Evolutionary conservation across 2,329 filamentous ascomycete genomes (phyloP).

Genomic region (Aspergillus novofumigatus): DNA sequence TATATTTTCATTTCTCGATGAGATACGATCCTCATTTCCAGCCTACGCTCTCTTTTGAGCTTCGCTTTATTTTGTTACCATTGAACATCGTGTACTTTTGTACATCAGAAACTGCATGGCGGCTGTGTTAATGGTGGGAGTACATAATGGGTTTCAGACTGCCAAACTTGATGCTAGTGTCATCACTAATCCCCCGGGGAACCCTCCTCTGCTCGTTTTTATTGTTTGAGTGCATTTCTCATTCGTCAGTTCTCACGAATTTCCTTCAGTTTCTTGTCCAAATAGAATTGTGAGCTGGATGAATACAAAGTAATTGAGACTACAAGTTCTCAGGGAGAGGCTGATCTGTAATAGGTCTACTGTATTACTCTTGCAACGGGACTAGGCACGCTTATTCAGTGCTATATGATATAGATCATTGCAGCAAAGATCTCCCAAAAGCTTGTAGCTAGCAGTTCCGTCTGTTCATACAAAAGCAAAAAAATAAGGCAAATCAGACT

Average conservation of each 20-base stretch:
- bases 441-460: neutral
- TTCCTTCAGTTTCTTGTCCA: neutral
- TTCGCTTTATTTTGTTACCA: neutral
- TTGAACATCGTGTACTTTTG: conserved; percentile 7
- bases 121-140: conserved; percentile 8
- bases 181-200: neutral
- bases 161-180: conserved; percentile 2
- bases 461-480: neutral
- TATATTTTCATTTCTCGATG: neutral
- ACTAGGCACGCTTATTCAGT: neutral
- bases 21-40: neutral
- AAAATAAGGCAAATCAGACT: neutral
- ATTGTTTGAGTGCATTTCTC: conserved; percentile 1
- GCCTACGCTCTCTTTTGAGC: neutral
- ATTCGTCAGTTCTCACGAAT: neutral
- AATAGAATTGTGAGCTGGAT: neutral
- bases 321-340: neutral
- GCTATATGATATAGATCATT: neutral
- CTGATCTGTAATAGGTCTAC: neutral
- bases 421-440: neutral
- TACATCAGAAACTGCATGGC: conserved; percentile 7
- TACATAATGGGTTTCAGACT: conserved; percentile 10
- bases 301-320: neutral
- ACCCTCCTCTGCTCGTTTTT: conserved; percentile 1
- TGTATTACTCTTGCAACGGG: neutral